phyloP scores from a whole-genome alignment of 768 basidiomycete genomes.

The Tricholoma sp. region DNA sequence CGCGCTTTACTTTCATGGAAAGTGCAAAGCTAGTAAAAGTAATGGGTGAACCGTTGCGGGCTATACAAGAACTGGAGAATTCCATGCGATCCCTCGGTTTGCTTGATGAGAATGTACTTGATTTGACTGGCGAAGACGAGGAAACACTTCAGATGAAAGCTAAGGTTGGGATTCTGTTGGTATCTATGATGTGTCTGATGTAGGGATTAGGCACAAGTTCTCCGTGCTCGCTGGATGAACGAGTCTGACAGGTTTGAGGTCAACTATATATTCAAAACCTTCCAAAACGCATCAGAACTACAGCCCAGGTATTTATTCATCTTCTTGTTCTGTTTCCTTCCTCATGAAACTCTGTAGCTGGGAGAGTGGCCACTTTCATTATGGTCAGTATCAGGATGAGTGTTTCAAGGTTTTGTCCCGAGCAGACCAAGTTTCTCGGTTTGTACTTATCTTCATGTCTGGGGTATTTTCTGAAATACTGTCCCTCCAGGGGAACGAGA shows the following conservation, averaged over 20 bases:
- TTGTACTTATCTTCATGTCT: background rate
- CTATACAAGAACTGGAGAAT: conserved; percentile 82
- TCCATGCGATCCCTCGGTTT: conserved; percentile 54
- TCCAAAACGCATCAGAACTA: conserved; percentile 45
- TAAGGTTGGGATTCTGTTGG: conserved; percentile 45
- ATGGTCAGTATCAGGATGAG: conserved; percentile 86
- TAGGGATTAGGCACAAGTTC: conserved; percentile 57
- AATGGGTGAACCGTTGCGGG: conserved; percentile 75
- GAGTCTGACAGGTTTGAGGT: conserved; percentile 81
- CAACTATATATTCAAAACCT: conserved; percentile 55
- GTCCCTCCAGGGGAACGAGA: conserved; percentile 45
- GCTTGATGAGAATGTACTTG: conserved; percentile 42
- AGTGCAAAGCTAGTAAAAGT: conserved; percentile 83
- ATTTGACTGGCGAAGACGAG: conserved; percentile 52
- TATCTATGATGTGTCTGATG: conserved; percentile 1
- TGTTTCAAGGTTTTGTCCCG: conserved; percentile 52
- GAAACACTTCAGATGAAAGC: conserved; percentile 54
- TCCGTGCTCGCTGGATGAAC: conserved; percentile 90
- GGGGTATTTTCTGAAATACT: background rate
- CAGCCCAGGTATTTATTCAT: conserved; percentile 41
- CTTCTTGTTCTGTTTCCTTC: background rate
- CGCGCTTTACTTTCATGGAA: conserved; percentile 80
- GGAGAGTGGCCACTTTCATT: conserved; percentile 84
- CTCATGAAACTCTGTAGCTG: conserved; percentile 37
- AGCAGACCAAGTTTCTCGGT: conserved; percentile 44